A percentile compares a stretch with the other conserved stretches of the same genome.
phyloP scores from a whole-genome alignment of 1,284 basidiomycete genomes.

The Boletellus deceptivus region DNA sequence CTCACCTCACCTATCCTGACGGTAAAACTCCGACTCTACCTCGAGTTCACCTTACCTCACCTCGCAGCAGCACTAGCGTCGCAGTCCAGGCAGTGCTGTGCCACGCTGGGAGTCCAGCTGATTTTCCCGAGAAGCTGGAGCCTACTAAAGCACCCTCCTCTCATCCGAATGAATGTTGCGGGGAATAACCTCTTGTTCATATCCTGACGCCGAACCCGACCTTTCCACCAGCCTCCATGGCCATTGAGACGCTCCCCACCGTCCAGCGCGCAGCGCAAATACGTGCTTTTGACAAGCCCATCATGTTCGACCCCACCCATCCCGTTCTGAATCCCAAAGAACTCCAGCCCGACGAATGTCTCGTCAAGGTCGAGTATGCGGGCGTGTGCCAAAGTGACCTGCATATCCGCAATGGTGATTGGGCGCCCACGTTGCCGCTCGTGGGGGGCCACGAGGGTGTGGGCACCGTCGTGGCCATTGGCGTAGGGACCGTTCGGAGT shows the following conservation, averaged over 20 bases:
- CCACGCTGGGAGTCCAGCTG: too few relatives aligned
- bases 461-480: slow-evolving; percentile 65
- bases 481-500: slow-evolving; percentile 42
- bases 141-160: too few relatives aligned
- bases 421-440: slow-evolving; percentile 53
- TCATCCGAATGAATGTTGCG: too few relatives aligned
- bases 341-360: slow-evolving; percentile 64
- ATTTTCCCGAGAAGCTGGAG: too few relatives aligned
- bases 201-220: too few relatives aligned
- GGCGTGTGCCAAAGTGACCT: slow-evolving; percentile 70
- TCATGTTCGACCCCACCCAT: slow-evolving; percentile 37
- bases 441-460: slow-evolving; percentile 73
- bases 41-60: too few relatives aligned
- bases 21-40: too few relatives aligned
- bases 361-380: slow-evolving; percentile 64
- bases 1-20: too few relatives aligned
- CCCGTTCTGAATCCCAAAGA: slow-evolving; percentile 55
- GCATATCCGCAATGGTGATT: slow-evolving; percentile 58
- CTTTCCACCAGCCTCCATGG: background rate
- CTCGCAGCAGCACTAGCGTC: too few relatives aligned
- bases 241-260: slow-evolving; percentile 35
- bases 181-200: too few relatives aligned
- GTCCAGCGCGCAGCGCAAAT: slow-evolving; percentile 52
- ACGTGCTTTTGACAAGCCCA: slow-evolving; percentile 33
- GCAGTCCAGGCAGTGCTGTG: too few relatives aligned